phyloP scores from a whole-genome alignment of 176 grass and related monocot species.

The Saccharum officinarum region DNA sequence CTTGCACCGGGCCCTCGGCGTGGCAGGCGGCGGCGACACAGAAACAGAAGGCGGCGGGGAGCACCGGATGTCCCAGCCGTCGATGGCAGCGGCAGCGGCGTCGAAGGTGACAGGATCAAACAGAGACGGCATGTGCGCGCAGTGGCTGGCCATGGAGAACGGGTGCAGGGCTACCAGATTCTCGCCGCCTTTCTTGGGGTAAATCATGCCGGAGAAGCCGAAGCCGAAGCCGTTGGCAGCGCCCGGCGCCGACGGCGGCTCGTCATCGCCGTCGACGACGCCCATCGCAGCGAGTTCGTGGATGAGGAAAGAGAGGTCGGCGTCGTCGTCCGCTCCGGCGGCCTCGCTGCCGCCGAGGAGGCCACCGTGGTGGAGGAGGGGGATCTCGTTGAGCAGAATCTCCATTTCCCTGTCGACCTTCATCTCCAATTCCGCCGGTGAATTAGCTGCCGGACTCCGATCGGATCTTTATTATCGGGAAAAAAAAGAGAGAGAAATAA shows the following conservation, averaged over 20 bases:
- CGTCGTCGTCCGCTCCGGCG: neutral
- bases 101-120: constrained; percentile 36
- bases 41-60: neutral
- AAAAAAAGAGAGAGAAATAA: neutral
- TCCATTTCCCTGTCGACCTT: constrained; percentile 82
- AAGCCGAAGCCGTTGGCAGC: neutral
- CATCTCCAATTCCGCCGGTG: neutral
- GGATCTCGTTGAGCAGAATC: constrained; percentile 76
- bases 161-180: constrained; percentile 11
- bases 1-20: constrained; percentile 34
- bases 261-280: constrained; percentile 37
- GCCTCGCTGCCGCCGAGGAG: neutral
- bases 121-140: neutral
- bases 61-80: constrained; percentile 16
- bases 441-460: neutral
- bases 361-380: constrained; percentile 43
- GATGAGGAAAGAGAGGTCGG: constrained; percentile 37
- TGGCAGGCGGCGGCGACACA: neutral
- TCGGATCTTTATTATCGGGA: neutral
- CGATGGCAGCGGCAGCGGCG: neutral
- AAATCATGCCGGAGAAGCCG: neutral
- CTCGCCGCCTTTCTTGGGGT: constrained; percentile 1
- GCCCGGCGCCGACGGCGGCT: neutral
- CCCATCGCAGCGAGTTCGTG: constrained; percentile 41
- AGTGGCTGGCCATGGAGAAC: constrained; percentile 15